Conservation (phyloP, 768 basidiomycete species). For the Leccinum variicolor region DNA sequence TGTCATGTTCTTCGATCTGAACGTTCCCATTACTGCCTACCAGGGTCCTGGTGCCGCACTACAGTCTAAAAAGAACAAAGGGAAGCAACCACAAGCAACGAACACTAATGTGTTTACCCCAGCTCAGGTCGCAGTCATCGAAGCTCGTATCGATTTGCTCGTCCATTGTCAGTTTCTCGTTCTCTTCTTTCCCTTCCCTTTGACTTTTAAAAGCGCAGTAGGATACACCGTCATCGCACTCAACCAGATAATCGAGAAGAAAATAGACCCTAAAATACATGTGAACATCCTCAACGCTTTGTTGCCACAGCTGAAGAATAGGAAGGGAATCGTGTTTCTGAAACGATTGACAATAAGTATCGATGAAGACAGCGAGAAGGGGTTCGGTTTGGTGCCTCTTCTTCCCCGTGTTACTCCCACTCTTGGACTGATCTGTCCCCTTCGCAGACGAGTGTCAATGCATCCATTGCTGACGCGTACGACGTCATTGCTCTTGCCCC, state of each 20-base stretch:
- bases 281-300: conserved; percentile 60
- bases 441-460: conserved; percentile 69
- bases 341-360: conserved; percentile 79
- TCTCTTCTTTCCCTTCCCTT: background rate
- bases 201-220: conserved; percentile 45
- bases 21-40: conserved; percentile 46
- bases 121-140: conserved; percentile 55
- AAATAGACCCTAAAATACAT: conserved; percentile 69
- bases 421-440: background rate
- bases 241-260: conserved; percentile 67
- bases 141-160: conserved; percentile 64
- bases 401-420: background rate
- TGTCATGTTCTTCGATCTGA: conserved; percentile 68
- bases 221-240: conserved; percentile 83
- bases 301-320: conserved; percentile 54
- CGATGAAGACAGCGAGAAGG: conserved; percentile 83
- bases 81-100: conserved; percentile 35
- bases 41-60: conserved; percentile 8
- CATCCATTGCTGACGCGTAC: conserved; percentile 57
- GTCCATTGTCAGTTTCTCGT: conserved; percentile 57
- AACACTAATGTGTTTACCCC: conserved; percentile 41
- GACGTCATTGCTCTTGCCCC: conserved; percentile 78
- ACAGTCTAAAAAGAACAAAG: conserved; percentile 29
- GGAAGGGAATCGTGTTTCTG: conserved; percentile 60
- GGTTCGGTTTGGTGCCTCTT: conserved; percentile 67